These are phyloP conservation scores for Spiraea crenata DNA, from an alignment of 331 rosid species.

Conservation along the genomic window DNA sequence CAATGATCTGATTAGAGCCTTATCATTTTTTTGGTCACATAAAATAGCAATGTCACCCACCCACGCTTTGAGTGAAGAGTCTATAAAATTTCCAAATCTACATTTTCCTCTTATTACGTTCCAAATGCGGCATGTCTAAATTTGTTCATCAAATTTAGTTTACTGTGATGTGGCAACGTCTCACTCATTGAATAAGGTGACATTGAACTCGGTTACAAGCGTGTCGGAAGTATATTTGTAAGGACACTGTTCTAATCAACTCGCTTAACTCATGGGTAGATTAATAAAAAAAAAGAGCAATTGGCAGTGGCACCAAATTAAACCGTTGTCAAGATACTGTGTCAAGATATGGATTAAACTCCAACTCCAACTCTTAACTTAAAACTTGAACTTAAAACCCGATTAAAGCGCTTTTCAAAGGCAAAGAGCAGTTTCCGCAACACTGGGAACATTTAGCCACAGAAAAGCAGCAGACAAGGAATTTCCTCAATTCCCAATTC, in stretches of 20 bases:
- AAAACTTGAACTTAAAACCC: not conserved
- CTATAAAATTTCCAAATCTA: not conserved
- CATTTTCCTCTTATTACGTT: too few species aligned
- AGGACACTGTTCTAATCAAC: too few species aligned
- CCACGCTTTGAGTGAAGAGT: not conserved
- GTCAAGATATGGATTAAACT: not conserved
- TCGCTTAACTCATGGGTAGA: too few species aligned
- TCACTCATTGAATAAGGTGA: not conserved
- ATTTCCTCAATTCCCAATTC: constrained; percentile 8
- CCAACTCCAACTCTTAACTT: not conserved
- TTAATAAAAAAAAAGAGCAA: too few species aligned
- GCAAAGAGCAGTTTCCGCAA: constrained; percentile 29
- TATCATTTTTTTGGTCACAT: too few species aligned
- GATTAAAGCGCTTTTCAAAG: constrained; percentile 16
- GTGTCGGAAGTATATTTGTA: too few species aligned
- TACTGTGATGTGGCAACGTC: not conserved
- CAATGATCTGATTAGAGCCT: not conserved
- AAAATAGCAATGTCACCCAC: too few species aligned
- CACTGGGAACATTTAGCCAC: constrained; percentile 27
- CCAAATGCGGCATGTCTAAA: not conserved
- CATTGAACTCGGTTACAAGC: too few species aligned
- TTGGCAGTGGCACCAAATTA: not conserved
- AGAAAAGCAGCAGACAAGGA: not conserved
- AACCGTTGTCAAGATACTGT: not conserved
- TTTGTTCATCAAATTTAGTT: not conserved